phyloP scores from a whole-genome alignment of 306 rosid species.

The Cucumis sativus region DNA sequence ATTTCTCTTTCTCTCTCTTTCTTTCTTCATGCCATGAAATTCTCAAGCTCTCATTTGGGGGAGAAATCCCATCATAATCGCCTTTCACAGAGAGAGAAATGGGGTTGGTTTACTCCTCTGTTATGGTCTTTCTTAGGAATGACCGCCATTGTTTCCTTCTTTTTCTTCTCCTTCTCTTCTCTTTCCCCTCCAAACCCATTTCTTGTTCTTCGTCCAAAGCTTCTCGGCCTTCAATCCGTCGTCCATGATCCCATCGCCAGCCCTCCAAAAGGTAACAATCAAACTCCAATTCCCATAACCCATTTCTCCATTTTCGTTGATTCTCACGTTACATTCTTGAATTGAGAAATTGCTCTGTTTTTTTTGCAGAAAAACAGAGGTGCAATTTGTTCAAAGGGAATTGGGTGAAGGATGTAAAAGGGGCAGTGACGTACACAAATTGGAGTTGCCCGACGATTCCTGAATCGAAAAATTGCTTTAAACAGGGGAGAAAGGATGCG shows the following conservation, averaged over 20 bases:
- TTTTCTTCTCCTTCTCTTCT: constrained; percentile 23
- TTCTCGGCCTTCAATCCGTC: constrained; percentile 10
- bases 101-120: constrained; percentile 26
- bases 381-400: constrained; percentile 58
- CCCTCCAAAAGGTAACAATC: constrained; percentile 27
- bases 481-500: constrained; percentile 47
- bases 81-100: constrained; percentile 29
- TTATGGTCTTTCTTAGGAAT: constrained; percentile 27
- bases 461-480: constrained; percentile 68
- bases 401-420: constrained; percentile 38
- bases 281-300: background rate
- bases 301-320: background rate
- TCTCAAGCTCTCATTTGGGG: constrained; percentile 11
- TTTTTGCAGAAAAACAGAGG: background rate
- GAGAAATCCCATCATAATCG: constrained; percentile 12
- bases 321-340: background rate
- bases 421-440: constrained; percentile 40
- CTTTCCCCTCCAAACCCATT: constrained; percentile 37
- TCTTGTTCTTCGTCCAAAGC: constrained; percentile 11
- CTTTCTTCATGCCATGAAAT: constrained; percentile 24
- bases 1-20: background rate
- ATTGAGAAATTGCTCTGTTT: background rate
- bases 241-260: background rate
- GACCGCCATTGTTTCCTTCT: constrained; percentile 32
- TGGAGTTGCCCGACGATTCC: constrained; percentile 66